Evolutionary conservation across 2,329 filamentous ascomycete genomes (phyloP), one percentile per base, ranked within the genome.

Genomic region (Cladorrhinum sp.): DNA sequence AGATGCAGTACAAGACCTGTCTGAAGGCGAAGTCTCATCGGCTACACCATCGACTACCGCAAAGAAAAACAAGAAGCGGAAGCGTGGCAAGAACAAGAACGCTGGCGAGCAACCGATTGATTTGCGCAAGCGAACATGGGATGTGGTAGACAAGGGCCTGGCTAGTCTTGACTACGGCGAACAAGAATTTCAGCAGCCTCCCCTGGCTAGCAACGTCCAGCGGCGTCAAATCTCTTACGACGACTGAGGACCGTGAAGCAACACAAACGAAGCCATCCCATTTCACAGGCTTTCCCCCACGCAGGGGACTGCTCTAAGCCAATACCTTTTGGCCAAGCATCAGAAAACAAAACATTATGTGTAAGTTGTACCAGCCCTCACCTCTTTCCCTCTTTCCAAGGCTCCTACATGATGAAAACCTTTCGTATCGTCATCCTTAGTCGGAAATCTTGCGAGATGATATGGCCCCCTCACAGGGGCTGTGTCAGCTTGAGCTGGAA

Each of bases 381-480:
- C 53, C 52, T 36, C 59, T 24, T 12, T 51, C 48, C 55, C 20
- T 4, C 50, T 48, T 58, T 6, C 48, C 33, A 42, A 5, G 23
- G 16, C 6, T 46, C 46, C 36, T 20, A 28, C 71, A 89, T 94
- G 92, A 96, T 94, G 92, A 95, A 86, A 92, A 81, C 75, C 16
- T 75, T 77, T 83, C 78, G 82, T 92, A 93, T 92, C 89, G 91
- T 96, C 92, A 96, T 96, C 92, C 92, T 96, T 96, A 96, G 91
- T 81, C 92, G 84, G 87, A 96, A 77, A 75, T 78, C 77, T 66
- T 62, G 65, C 70, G 59, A 36, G 33, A 14, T 16, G 61, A 48
- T 49, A 51, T 20, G 54, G 39, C 54, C 46, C 46, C 53, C 21
- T 26, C 21, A 56, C 23, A 62, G 42, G 49, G 28, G 42, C 52